phyloP scores from a whole-genome alignment of 352 stramenopile genomes.

The Phytophthora gonapodyides region DNA sequence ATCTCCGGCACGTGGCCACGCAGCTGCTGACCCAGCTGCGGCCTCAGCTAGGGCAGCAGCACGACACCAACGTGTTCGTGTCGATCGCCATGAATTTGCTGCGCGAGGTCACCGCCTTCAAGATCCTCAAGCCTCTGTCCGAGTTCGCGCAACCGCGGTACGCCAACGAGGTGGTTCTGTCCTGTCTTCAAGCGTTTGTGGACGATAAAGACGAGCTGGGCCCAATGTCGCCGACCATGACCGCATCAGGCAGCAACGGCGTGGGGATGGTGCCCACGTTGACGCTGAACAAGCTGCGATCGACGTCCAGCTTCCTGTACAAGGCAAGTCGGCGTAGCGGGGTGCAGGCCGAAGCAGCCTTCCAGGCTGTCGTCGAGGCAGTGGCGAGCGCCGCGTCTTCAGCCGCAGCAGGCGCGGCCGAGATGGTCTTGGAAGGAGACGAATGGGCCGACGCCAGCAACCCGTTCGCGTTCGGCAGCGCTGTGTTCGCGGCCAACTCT shows the following conservation, averaged over 20 bases:
- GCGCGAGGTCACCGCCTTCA: constrained; percentile 65
- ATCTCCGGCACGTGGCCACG: constrained; percentile 69
- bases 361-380: constrained; percentile 70
- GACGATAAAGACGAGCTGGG: constrained; percentile 41
- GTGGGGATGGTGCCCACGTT: constrained; percentile 36
- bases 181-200: constrained; percentile 41
- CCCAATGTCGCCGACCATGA: constrained; percentile 15
- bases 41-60: constrained; percentile 59
- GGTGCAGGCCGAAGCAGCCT: constrained; percentile 71
- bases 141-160: constrained; percentile 75
- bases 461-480: constrained; percentile 36
- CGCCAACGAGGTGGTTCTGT: constrained; percentile 66
- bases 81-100: constrained; percentile 71
- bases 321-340: constrained; percentile 68
- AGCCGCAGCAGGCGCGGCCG: constrained; percentile 32
- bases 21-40: constrained; percentile 70
- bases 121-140: constrained; percentile 66
- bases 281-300: constrained; percentile 59
- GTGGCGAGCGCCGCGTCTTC: constrained; percentile 56
- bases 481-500: constrained; percentile 32
- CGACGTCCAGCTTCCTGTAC: constrained; percentile 72
- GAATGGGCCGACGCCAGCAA: constrained; percentile 55
- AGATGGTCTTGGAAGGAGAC: constrained; percentile 57
- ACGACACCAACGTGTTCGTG: constrained; percentile 63
- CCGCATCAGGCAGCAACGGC: constrained; percentile 17